Percentiles rank a stretch among this genome's conserved stretches.
phyloP scores from a whole-genome alignment of 768 basidiomycete genomes.

The Gloeopeniophorella convolvens region DNA sequence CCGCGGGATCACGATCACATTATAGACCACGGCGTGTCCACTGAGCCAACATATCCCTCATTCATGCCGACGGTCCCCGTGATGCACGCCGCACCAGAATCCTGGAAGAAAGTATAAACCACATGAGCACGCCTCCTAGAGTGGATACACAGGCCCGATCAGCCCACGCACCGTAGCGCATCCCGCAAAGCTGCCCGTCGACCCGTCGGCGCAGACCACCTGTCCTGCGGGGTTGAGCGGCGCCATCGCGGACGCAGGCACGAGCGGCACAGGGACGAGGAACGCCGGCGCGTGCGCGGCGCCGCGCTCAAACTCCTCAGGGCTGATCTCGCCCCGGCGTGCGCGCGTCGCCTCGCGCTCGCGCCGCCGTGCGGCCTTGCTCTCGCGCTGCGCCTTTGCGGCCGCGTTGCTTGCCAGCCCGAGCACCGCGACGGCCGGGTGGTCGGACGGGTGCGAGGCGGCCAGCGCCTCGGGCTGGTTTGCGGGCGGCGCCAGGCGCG shows the following conservation, averaged over 20 bases:
- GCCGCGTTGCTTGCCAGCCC: slow-evolving; percentile 6
- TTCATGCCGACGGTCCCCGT: background rate
- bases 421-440: slow-evolving; percentile 39
- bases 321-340: slow-evolving; percentile 9
- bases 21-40: too few relatives aligned
- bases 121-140: too few relatives aligned
- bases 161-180: slow-evolving; percentile 11
- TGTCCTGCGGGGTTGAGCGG: background rate
- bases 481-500: slow-evolving; percentile 28
- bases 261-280: slow-evolving; percentile 9
- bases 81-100: slow-evolving; percentile 10
- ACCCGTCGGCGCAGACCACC: background rate
- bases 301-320: slow-evolving; percentile 13
- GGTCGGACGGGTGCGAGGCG: slow-evolving; percentile 52
- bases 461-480: slow-evolving; percentile 34
- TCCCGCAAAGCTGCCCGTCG: slow-evolving; percentile 7
- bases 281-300: slow-evolving; percentile 5
- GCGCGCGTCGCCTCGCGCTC: slow-evolving; percentile 8
- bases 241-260: background rate
- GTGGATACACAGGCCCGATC: background rate
- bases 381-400: slow-evolving; percentile 13
- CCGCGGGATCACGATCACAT: too few relatives aligned
- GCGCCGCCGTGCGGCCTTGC: slow-evolving; percentile 8
- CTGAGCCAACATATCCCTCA: background rate
- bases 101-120: too few relatives aligned